Base-by-base conservation (phyloP, 495 filamentous ascomycete species). In the Aspergillus saccharolyticus region DNA sequence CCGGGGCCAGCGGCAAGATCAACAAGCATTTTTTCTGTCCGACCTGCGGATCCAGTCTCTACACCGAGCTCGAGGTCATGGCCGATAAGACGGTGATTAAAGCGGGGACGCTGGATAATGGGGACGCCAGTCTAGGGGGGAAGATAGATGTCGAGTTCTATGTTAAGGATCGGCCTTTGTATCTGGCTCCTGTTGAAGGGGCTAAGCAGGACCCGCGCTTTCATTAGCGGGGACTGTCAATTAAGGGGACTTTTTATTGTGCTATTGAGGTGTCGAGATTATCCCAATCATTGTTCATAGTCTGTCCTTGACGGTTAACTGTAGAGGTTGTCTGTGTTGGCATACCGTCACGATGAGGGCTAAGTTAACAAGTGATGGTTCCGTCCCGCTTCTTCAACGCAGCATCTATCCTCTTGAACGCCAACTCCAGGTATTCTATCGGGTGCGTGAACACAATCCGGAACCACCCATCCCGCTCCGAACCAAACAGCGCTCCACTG, bases 11-110 rank as follows among this genome's bases (percentile, higher is more conserved):
- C 5, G 77, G 78, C 15, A 79, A 79, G 48, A 70, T 75, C 58
- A 80, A 79, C 60, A 75, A 77, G 59, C 76, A 79, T 56, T 79
- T 70, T 56, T 79, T 80, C 66, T 80, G 78, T 59, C 45, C 59
- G 17, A 74, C 49, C 54, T 73, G 78, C 59, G 78, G 77, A 12
- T 75, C 70, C 3, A 65, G 66, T 16, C 63, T 79, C 4, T 79
- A 76, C 51, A 79, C 74, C 24, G 69, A 74, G 57, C 61, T 79
- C 15, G 77, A 79, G 53, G 25, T 79, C 45, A 77, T 79, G 74
- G 70, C 77, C 9, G 74, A 76, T n/a, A 66, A 66, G 54, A 72
- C 69, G 14, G 67, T 67, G 33, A 45, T 80, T 42, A 78, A 80
- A 63, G 70, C 70, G 0, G 77, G 78, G 0, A 56, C 57, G 0